Evolutionary conservation across 352 stramenopile genomes (phyloP).

Genomic region (Globisporangium mamillatum): DNA sequence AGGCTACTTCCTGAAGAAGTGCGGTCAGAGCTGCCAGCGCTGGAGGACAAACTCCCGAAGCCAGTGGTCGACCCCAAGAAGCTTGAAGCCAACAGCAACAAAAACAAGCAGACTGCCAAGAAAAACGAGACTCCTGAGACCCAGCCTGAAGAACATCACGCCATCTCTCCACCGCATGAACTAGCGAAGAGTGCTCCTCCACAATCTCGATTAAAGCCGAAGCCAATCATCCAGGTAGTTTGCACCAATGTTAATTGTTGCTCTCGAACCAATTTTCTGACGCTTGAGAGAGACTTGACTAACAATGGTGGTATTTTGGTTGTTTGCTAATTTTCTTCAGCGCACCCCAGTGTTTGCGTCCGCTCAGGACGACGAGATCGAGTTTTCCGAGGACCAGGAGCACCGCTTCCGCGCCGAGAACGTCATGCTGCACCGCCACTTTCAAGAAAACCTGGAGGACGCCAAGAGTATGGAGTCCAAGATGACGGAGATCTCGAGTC

Average conservation of each 20-base stretch:
- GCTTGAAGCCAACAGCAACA: constrained; percentile 2
- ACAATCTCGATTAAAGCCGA: constrained; percentile 1
- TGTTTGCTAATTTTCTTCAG: constrained; percentile 12
- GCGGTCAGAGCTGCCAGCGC: constrained; percentile 38
- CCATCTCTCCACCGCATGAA: neutral
- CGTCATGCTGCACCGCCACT: constrained; percentile 73
- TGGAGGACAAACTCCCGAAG: constrained; percentile 47
- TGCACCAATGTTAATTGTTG: neutral
- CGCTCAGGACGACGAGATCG: constrained; percentile 38
- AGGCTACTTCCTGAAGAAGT: constrained; percentile 67
- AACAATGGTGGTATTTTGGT: neutral
- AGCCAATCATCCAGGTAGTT: constrained; percentile 13
- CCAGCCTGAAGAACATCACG: neutral
- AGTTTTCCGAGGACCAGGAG: constrained; percentile 66
- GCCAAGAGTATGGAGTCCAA: constrained; percentile 84
- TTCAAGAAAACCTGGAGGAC: constrained; percentile 85
- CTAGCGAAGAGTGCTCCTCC: neutral
- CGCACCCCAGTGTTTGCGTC: constrained; percentile 35
- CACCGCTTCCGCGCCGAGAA: constrained; percentile 69
- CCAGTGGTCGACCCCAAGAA: constrained; percentile 12
- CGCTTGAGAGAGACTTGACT: neutral
- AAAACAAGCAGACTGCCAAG: neutral
- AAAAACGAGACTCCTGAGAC: neutral
- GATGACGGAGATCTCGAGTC: constrained; percentile 80
- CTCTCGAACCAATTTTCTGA: neutral